Base-by-base conservation (phyloP, 345 rosid genomes). In the Pseudoturritis turrita region DNA sequence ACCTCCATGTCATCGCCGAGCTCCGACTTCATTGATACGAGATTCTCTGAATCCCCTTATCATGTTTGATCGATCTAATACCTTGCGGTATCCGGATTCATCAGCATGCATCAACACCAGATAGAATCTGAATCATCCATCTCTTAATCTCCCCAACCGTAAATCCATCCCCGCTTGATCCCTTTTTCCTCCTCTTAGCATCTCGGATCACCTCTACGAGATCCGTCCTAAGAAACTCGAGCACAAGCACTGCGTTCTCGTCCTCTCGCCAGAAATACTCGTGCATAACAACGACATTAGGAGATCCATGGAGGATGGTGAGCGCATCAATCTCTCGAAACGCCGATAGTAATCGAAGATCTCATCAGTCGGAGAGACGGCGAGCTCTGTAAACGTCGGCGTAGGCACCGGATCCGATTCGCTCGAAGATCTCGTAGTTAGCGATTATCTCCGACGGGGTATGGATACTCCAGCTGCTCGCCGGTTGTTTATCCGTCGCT, bases 381-480 rank as follows among this genome's bases (percentile, higher is more conserved):
- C 96, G 90, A 22, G 83, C 98, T 54, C 80, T 82, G 85, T 87
- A 95, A 9, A 95, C 97, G 71, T 95, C 98, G 68, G 99, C 85
- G 84, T 95, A 89, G 7, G 96, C 87, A 22, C 99, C 98, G 58
- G 97, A 83, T 37, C 98, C 98, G 28, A 95, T 86, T 46, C 86
- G 87, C 79, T 88, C 98, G 45, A 87, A 80, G 86, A 91, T 86
- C 78, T 86, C 78, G 83, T 89, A 95, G 83, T 87, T 92, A 64
- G 97, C 84, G 53, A 82, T 83, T 60, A 95, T 86, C 79, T 91
- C 96, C 55, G 83, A 77, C 7, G 97, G 96, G 66, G 88, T 87
- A 77, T 91, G 90, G 85, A 95, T 95, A 84, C 99, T 91, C 98
- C 98, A 91, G 78, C 99, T 95, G 82, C 89, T 95, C 61, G 88